These are phyloP conservation scores for Graphiopsis chlorocephala DNA, from an alignment of 2,329 filamentous ascomycete species.

Conservation along the genomic window DNA sequence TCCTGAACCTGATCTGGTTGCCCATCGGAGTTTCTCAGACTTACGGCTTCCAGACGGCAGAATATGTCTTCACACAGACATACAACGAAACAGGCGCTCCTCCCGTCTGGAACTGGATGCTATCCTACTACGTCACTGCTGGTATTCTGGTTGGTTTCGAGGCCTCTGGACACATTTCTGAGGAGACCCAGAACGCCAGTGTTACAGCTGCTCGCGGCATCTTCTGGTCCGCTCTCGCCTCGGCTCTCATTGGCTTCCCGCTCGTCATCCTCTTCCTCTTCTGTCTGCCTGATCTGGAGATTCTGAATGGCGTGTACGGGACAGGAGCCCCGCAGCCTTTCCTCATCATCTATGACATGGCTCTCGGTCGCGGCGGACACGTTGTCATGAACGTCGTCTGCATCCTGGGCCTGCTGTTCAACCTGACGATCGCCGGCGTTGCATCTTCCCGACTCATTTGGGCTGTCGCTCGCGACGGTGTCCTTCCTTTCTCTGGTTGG, in stretches of 20 bases:
- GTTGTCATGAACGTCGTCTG: constrained; percentile 62
- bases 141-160: constrained; percentile 62
- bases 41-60: constrained; percentile 57
- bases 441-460: constrained; percentile 62
- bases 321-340: constrained; percentile 58
- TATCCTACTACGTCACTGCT: constrained; percentile 60
- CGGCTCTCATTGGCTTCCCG: constrained; percentile 54
- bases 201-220: constrained; percentile 57
- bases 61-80: constrained; percentile 60
- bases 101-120: constrained; percentile 61
- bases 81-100: constrained; percentile 53
- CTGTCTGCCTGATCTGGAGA: constrained; percentile 53
- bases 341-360: constrained; percentile 56
- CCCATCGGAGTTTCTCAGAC: constrained; percentile 56
- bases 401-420: constrained; percentile 49
- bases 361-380: constrained; percentile 56
- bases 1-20: constrained; percentile 60
- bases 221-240: constrained; percentile 59
- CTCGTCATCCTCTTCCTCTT: constrained; percentile 60
- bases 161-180: constrained; percentile 59
- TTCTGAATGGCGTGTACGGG: constrained; percentile 44
- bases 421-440: constrained; percentile 59
- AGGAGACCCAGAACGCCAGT: constrained; percentile 60
- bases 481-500: constrained; percentile 58
- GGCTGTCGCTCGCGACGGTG: constrained; percentile 60